Evolutionary conservation across 176 grass and related monocot species (phyloP).

Genomic region (Secale cereale): DNA sequence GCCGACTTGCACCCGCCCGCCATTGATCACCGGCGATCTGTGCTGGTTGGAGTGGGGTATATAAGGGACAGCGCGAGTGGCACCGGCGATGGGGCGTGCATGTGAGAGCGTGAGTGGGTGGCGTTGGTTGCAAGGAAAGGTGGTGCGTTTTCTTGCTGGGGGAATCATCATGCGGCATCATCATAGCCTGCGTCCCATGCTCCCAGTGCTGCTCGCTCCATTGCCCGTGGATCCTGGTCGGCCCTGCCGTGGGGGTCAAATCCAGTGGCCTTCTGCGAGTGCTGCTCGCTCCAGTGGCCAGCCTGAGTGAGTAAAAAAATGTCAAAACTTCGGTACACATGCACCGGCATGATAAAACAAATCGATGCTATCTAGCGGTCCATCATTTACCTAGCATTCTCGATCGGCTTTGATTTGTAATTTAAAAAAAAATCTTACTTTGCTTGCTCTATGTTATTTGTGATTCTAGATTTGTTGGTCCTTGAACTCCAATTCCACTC

Average conservation of each 20-base stretch:
- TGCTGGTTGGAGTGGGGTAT: constrained; percentile 27
- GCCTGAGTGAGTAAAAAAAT: not conserved
- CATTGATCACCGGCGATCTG: constrained; percentile 35
- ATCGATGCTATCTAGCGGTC: too few species aligned
- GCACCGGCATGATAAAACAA: not conserved
- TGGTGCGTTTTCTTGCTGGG: constrained; percentile 32
- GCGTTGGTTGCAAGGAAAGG: constrained; percentile 91
- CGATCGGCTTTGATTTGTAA: too few species aligned
- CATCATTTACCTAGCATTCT: too few species aligned
- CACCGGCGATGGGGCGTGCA: constrained; percentile 2
- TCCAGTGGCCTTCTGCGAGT: constrained; percentile 25
- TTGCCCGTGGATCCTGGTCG: constrained; percentile 1
- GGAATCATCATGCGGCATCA: constrained; percentile 58
- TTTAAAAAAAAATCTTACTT: too few species aligned
- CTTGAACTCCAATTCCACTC: too few species aligned
- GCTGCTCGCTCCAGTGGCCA: too few species aligned
- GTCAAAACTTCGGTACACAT: not conserved
- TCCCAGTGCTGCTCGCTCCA: constrained; percentile 2
- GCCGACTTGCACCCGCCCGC: constrained; percentile 64
- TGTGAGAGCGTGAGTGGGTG: constrained; percentile 28
- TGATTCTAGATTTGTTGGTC: too few species aligned
- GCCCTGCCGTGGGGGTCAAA: constrained; percentile 26
- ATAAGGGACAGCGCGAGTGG: constrained; percentile 25
- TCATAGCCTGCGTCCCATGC: constrained; percentile 18
- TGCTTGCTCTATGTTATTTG: too few species aligned